phyloP scores from a whole-genome alignment of 768 basidiomycete genomes.

The Leccinum subtestaceum region DNA sequence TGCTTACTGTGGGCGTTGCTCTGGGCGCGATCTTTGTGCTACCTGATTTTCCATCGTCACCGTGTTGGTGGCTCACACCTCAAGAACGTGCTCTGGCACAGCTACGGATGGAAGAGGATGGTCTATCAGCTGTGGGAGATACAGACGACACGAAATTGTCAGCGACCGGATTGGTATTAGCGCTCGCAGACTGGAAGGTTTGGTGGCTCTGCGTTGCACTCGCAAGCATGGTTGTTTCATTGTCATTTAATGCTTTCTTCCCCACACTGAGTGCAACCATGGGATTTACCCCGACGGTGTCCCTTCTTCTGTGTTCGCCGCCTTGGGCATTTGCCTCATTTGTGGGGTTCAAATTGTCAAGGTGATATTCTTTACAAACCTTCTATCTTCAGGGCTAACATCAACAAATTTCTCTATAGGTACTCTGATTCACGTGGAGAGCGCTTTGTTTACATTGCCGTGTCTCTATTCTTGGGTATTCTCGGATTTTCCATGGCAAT shows the following conservation, averaged over 20 bases:
- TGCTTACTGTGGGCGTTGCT: constrained; percentile 49
- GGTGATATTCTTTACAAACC: constrained; percentile 33
- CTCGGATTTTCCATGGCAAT: constrained; percentile 67
- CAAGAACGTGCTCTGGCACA: constrained; percentile 56
- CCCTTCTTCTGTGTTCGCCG: constrained; percentile 66
- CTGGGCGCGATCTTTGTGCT: constrained; percentile 58
- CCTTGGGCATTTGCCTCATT: constrained; percentile 68
- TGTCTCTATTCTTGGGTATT: constrained; percentile 55
- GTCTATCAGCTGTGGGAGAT: constrained; percentile 48
- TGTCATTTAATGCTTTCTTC: constrained; percentile 81
- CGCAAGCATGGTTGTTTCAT: constrained; percentile 51
- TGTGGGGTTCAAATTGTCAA: constrained; percentile 50
- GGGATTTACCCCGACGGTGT: constrained; percentile 61
- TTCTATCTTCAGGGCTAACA: not conserved
- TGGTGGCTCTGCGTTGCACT: constrained; percentile 75
- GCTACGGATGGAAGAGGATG: constrained; percentile 64
- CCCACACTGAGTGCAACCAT: constrained; percentile 74
- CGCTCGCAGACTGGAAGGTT: constrained; percentile 76
- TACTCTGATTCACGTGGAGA: constrained; percentile 73
- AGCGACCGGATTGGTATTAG: constrained; percentile 50
- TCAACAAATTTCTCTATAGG: constrained; percentile 30
- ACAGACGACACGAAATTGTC: constrained; percentile 33
- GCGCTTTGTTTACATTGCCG: constrained; percentile 64
- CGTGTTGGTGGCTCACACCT: constrained; percentile 55
- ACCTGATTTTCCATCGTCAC: constrained; percentile 71